Evolutionary conservation across 2,329 filamentous ascomycete species (phyloP).

Genomic region (Fonsecaea erecta): DNA sequence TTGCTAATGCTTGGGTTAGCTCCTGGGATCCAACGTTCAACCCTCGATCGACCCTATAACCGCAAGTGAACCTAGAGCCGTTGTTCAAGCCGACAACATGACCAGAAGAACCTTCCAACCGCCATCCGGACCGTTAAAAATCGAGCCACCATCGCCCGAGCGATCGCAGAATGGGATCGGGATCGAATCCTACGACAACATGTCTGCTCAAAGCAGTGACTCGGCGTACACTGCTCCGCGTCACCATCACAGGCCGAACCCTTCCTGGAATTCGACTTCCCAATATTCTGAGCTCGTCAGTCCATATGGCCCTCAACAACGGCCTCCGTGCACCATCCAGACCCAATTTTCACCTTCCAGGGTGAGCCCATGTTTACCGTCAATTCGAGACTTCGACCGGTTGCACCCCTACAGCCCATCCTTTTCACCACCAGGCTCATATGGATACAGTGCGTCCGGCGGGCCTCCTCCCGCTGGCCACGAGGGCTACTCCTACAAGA

Average conservation of each 20-base stretch:
- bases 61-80: not conserved
- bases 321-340: constrained; percentile 19
- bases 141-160: constrained; percentile 28
- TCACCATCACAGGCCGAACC: constrained; percentile 25
- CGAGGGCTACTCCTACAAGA: constrained; percentile 15
- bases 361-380: constrained; percentile 24
- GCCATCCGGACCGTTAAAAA: constrained; percentile 20
- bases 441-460: constrained; percentile 10
- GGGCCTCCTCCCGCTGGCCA: constrained; percentile 9
- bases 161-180: constrained; percentile 24
- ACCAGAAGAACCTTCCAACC: constrained; percentile 25
- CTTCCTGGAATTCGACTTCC: constrained; percentile 27
- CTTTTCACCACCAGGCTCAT: constrained; percentile 18
- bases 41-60: constrained; percentile 3
- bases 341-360: constrained; percentile 15
- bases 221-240: constrained; percentile 20
- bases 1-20: constrained; percentile 5
- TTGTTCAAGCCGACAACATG: constrained; percentile 15
- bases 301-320: constrained; percentile 21
- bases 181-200: constrained; percentile 26
- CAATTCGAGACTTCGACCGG: constrained; percentile 27
- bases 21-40: constrained; percentile 10
- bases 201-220: constrained; percentile 30
- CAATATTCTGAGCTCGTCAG: constrained; percentile 26
- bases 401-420: constrained; percentile 16